These are phyloP conservation scores for Raffaelea ambrosiae DNA, from an alignment of 2,329 filamentous ascomycete genomes.

Conservation along the genomic window DNA sequence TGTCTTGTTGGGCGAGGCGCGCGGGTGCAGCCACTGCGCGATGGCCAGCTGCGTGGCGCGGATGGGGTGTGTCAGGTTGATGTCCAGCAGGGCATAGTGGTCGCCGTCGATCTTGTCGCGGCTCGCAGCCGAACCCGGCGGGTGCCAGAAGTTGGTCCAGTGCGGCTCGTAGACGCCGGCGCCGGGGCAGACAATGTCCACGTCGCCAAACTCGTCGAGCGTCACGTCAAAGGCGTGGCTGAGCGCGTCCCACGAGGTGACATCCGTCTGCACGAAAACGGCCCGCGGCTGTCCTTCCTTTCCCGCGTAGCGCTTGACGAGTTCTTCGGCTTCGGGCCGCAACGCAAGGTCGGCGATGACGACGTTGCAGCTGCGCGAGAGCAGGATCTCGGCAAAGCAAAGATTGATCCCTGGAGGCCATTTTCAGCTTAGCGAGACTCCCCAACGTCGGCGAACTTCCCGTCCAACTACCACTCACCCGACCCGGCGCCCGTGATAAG, in stretches of 20 bases:
- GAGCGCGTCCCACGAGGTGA: constrained; percentile 31
- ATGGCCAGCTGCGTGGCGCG: constrained; percentile 31
- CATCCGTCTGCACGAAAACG: constrained; percentile 35
- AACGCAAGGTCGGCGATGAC: constrained; percentile 34
- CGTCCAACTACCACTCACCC: too few species aligned
- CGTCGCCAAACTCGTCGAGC: constrained; percentile 24
- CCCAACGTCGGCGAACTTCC: too few species aligned
- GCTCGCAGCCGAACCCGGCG: constrained; percentile 26
- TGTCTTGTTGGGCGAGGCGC: neutral
- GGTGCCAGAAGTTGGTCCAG: constrained; percentile 29
- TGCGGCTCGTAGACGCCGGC: constrained; percentile 38
- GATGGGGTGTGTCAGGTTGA: constrained; percentile 33
- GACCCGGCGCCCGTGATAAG: too few species aligned
- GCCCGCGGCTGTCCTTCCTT: constrained; percentile 15
- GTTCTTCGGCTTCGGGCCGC: constrained; percentile 29
- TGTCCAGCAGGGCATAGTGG: constrained; percentile 26
- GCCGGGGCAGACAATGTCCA: constrained; percentile 35
- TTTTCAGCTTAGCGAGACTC: too few species aligned
- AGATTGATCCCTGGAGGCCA: constrained; percentile 35
- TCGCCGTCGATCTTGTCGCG: constrained; percentile 18
- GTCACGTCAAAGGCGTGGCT: constrained; percentile 25
- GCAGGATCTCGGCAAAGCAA: constrained; percentile 32
- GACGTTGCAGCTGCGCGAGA: constrained; percentile 33
- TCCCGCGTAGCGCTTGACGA: constrained; percentile 18
- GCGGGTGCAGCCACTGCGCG: constrained; percentile 21